phyloP scores from a whole-genome alignment of 495 filamentous ascomycete species.

The Penicillium herquei region DNA sequence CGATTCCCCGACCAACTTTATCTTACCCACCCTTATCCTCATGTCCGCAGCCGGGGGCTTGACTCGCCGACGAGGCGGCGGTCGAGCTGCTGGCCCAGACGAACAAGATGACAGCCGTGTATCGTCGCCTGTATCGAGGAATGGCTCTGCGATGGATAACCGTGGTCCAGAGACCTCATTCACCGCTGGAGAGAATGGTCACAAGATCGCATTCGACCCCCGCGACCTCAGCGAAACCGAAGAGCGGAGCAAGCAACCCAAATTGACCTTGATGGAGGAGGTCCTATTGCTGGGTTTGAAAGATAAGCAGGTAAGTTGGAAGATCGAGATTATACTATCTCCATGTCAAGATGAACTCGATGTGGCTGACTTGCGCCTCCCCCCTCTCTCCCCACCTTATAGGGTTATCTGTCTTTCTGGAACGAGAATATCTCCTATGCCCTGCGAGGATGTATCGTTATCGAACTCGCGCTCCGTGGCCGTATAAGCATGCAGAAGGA shows the following conservation, averaged over 20 bases:
- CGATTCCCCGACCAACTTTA: conserved; percentile 9
- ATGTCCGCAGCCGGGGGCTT: conserved; percentile 72
- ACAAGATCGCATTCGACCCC: conserved; percentile 98
- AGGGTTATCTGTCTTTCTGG: conserved; percentile 99
- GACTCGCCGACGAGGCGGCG: conserved; percentile 73
- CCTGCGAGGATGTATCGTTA: conserved; percentile 93
- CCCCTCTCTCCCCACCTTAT: conserved; percentile 8
- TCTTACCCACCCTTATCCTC: conserved; percentile 24
- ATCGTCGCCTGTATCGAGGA: conserved; percentile 64
- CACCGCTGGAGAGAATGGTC: conserved; percentile 90
- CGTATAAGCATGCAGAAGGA: conserved; percentile 99
- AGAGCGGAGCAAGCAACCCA: conserved; percentile 96
- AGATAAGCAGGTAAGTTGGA: conserved; percentile 82
- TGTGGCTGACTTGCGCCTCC: conserved; percentile 19
- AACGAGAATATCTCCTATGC: conserved; percentile 99
- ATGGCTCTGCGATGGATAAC: conserved; percentile 58
- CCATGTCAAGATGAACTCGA: background rate
- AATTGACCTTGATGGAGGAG: conserved; percentile 98
- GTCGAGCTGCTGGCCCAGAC: conserved; percentile 53
- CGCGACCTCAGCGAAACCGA: conserved; percentile 95
- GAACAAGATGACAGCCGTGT: conserved; percentile 67
- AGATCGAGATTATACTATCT: background rate
- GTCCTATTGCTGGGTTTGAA: conserved; percentile 91
- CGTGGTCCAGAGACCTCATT: conserved; percentile 83
- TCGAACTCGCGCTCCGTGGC: conserved; percentile 93